Conservation (phyloP, 1,284 basidiomycete species). For the Ganoderma sinense region DNA sequence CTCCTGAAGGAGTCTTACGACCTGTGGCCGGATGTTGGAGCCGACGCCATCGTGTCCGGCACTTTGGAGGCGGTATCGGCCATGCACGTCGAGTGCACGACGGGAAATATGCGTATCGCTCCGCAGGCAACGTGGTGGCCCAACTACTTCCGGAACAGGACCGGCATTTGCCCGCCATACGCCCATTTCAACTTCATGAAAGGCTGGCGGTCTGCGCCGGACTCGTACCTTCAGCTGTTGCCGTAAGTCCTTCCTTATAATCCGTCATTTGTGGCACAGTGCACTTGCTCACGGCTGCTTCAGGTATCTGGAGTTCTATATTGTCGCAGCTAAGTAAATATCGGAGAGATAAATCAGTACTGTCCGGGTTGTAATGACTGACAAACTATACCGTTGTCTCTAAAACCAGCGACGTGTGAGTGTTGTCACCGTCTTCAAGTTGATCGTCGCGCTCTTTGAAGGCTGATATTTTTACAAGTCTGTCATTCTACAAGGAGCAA, state of each 20-base stretch:
- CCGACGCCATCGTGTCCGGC: constrained; percentile 25
- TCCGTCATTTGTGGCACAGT: not conserved
- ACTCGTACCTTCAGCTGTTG: constrained; percentile 28
- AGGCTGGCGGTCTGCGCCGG: constrained; percentile 16
- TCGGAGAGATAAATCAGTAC: too few species aligned
- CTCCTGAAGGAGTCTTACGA: constrained; percentile 15
- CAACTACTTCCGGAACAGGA: constrained; percentile 21
- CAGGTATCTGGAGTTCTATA: constrained; percentile 29
- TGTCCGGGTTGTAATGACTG: too few species aligned
- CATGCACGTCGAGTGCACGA: constrained; percentile 26
- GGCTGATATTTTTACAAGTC: not conserved
- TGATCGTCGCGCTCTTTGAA: too few species aligned
- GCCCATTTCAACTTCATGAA: constrained; percentile 29
- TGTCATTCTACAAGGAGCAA: constrained; percentile 29
- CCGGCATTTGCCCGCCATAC: constrained; percentile 27
- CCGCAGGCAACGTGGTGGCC: constrained; percentile 24
- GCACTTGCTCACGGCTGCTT: not conserved
- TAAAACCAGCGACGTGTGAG: constrained; percentile 1
- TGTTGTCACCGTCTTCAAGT: too few species aligned
- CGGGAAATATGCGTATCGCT: constrained; percentile 15
- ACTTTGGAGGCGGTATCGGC: constrained; percentile 25
- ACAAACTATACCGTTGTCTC: too few species aligned
- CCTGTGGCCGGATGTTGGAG: constrained; percentile 22
- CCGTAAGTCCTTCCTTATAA: constrained; percentile 20
- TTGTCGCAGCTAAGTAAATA: constrained; percentile 25